Percentiles rank a stretch among this genome's conserved stretches.
Conservation (phyloP, 352 stramenopile species). For the Blastocystis sp. region DNA sequence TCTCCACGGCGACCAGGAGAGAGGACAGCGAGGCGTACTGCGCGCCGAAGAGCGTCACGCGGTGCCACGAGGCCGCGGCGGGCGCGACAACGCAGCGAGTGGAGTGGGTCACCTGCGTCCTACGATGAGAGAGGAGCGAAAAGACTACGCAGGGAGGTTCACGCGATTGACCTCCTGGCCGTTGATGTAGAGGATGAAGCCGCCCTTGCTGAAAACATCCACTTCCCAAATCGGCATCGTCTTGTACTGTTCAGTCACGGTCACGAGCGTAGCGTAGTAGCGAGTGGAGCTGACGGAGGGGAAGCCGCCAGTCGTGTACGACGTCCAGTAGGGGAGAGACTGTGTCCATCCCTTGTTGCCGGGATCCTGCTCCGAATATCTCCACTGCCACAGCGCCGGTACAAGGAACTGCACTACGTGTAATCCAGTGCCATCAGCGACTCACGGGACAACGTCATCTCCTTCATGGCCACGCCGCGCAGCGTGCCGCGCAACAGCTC, state of each 20-base stretch:
- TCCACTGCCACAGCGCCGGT: not conserved
- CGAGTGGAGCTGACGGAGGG: not conserved
- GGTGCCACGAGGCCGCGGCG: not conserved
- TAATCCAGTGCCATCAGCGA: not conserved
- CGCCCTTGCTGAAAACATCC: constrained; percentile 28
- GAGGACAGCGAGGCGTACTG: not conserved
- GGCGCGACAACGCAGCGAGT: not conserved
- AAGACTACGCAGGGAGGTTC: constrained; percentile 44
- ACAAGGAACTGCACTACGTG: constrained; percentile 37
- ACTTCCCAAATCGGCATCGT: constrained; percentile 36
- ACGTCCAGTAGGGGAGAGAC: not conserved
- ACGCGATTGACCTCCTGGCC: constrained; percentile 61
- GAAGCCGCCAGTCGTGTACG: constrained; percentile 35
- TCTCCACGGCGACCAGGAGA: constrained; percentile 33
- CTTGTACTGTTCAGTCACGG: not conserved
- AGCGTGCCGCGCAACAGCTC: constrained; percentile 40
- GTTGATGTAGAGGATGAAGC: constrained; percentile 68
- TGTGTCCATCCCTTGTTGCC: constrained; percentile 5
- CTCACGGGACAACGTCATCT: constrained; percentile 54
- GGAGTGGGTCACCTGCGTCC: not conserved
- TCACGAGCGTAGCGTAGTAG: constrained; percentile 4
- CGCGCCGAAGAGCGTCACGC: not conserved
- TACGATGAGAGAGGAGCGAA: not conserved
- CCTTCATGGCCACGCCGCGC: not conserved
- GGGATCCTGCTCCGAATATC: constrained; percentile 15